A percentile compares a stretch with the other conserved stretches of the same genome.
These are phyloP conservation scores for Bryoerythrophyllum caledonicum DNA, from an alignment of 225 moss, liverwort and hornwort genomes.

Conservation along the genomic window DNA sequence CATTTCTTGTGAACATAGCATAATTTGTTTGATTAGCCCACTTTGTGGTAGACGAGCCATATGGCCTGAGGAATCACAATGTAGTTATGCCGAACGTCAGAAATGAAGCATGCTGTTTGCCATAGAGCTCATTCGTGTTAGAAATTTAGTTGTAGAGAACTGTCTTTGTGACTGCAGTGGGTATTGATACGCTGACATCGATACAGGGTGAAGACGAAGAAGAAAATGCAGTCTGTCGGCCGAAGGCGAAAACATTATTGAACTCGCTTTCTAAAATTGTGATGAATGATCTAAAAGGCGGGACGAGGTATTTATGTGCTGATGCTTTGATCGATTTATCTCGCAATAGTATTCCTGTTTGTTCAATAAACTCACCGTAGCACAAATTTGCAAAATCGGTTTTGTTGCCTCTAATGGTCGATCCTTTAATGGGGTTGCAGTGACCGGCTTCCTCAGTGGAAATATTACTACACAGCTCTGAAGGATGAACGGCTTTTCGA, in stretches of 20 bases:
- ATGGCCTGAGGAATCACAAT: constrained; percentile 6
- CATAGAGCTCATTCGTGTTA: neutral
- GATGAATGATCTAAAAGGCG: constrained; percentile 67
- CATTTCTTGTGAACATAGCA: constrained; percentile 11
- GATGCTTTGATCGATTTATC: neutral
- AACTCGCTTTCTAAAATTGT: constrained; percentile 74
- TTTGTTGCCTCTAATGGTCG: constrained; percentile 11
- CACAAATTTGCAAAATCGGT: neutral
- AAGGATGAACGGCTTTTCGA: constrained; percentile 58
- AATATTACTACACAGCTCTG: constrained; percentile 45
- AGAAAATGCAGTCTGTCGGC: constrained; percentile 34
- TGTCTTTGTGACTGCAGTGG: constrained; percentile 10
- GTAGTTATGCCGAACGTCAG: constrained; percentile 6
- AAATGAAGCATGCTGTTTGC: constrained; percentile 5
- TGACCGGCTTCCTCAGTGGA: constrained; percentile 31
- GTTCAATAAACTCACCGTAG: neutral
- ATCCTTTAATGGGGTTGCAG: constrained; percentile 30
- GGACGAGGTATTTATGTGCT: constrained; percentile 26
- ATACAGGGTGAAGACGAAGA: constrained; percentile 43
- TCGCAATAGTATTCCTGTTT: neutral
- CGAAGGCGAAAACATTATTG: constrained; percentile 54
- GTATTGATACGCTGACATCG: constrained; percentile 12
- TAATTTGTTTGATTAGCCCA: neutral
- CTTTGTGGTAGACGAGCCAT: constrained; percentile 1
- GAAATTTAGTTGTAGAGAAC: neutral